Conservation (phyloP, 2,329 filamentous ascomycete species). For the Acephala macrosclerotiorum region DNA sequence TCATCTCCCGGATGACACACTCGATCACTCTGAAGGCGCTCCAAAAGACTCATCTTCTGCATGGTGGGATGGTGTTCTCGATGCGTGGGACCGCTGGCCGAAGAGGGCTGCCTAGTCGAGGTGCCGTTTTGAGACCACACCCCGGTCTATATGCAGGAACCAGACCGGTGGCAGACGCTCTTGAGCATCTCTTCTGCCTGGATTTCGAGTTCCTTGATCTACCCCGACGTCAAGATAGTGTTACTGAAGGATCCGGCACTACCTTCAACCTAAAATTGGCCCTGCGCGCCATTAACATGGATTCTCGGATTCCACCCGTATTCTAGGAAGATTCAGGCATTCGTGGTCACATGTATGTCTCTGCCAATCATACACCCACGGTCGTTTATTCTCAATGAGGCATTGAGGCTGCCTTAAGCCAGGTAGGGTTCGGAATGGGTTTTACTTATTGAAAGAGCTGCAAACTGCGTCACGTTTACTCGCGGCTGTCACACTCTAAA, state of each 20-base stretch:
- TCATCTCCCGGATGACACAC: slow-evolving; percentile 32
- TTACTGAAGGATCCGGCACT: slow-evolving; percentile 4
- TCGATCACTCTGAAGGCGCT: slow-evolving; percentile 7
- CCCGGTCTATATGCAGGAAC: slow-evolving; percentile 18
- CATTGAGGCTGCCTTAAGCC: slow-evolving; percentile 35
- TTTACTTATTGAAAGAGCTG: slow-evolving; percentile 16
- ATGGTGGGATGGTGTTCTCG: neutral
- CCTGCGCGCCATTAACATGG: slow-evolving; percentile 23
- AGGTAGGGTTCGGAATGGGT: slow-evolving; percentile 18
- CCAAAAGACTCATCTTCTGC: slow-evolving; percentile 24
- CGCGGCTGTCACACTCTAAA: slow-evolving; percentile 35
- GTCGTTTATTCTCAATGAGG: slow-evolving; percentile 27
- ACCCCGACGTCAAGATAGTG: neutral
- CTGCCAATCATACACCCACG: slow-evolving; percentile 27
- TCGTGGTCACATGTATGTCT: slow-evolving; percentile 28
- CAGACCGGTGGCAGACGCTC: too few species aligned
- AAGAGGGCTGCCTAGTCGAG: neutral
- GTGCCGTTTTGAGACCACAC: neutral
- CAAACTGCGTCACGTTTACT: slow-evolving; percentile 37
- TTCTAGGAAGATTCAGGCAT: slow-evolving; percentile 22
- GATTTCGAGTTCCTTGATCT: neutral
- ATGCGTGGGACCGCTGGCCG: neutral
- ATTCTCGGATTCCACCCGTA: slow-evolving; percentile 36
- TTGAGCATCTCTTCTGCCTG: neutral
- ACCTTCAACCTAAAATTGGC: slow-evolving; percentile 14